A percentile compares a stretch with the other conserved stretches of the same genome.
These are phyloP conservation scores for Persicaria tinctoria DNA, from an alignment of 148 eudicot species.

Conservation along the genomic window DNA sequence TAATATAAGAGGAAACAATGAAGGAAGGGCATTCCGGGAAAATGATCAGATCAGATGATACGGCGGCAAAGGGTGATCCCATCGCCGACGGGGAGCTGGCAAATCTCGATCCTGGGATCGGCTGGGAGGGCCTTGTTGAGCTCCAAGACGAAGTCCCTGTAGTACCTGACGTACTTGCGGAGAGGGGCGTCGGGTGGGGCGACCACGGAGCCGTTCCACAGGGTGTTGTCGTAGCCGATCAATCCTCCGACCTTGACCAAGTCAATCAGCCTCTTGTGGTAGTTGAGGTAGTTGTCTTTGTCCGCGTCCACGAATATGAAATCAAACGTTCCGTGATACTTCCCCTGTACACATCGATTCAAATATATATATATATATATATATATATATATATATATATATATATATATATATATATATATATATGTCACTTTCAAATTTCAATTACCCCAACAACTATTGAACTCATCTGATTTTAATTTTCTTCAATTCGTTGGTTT, in stretches of 20 bases:
- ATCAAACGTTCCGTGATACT: slow-evolving; percentile 23
- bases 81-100: slow-evolving; percentile 27
- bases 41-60: background rate
- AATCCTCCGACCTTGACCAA: slow-evolving; percentile 30
- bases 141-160: slow-evolving; percentile 11
- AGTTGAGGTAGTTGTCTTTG: slow-evolving; percentile 28
- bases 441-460: background rate
- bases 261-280: slow-evolving; percentile 23
- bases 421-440: background rate
- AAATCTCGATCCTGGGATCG: slow-evolving; percentile 26
- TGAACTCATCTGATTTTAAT: too few species aligned
- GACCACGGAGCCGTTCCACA: slow-evolving; percentile 28
- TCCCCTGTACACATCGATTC: slow-evolving; percentile 15
- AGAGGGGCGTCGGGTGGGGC: slow-evolving; percentile 16
- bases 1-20: background rate
- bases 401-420: background rate
- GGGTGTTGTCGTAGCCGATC: slow-evolving; percentile 32
- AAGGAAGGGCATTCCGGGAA: background rate
- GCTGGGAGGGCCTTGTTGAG: slow-evolving; percentile 18
- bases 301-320: slow-evolving; percentile 36
- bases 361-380: background rate
- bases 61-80: slow-evolving; percentile 37
- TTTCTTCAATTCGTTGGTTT: too few species aligned
- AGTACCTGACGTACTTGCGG: background rate
- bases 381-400: background rate